Conservation (phyloP, 2,329 filamentous ascomycete genomes). For the Helminthosporium solani region DNA sequence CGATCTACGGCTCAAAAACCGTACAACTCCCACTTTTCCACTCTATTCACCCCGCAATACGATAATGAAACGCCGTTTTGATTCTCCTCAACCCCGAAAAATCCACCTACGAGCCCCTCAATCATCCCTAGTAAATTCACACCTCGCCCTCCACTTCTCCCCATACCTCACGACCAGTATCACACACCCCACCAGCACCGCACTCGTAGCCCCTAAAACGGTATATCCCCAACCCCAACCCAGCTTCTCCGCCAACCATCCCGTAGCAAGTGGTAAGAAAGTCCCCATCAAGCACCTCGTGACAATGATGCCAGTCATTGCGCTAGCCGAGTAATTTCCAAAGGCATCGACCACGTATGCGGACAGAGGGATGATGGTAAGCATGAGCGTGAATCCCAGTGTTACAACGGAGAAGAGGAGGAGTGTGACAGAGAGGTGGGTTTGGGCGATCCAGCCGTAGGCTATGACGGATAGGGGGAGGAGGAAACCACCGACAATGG, state of each 20-base stretch:
- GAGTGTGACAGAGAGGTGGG: slow-evolving; percentile 45
- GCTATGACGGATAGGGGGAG: slow-evolving; percentile 49
- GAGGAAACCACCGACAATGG: slow-evolving; percentile 49
- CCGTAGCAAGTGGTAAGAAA: slow-evolving; percentile 56
- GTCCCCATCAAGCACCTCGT: slow-evolving; percentile 58
- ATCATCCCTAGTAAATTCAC: slow-evolving; percentile 46
- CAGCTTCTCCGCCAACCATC: slow-evolving; percentile 49
- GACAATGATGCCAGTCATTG: slow-evolving; percentile 59
- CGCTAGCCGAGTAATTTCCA: slow-evolving; percentile 57
- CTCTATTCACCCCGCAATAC: too few species aligned
- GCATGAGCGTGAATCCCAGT: slow-evolving; percentile 49
- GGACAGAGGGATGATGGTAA: slow-evolving; percentile 54
- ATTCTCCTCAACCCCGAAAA: too few species aligned
- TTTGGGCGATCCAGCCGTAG: slow-evolving; percentile 56
- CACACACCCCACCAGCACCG: slow-evolving; percentile 54
- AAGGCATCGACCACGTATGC: slow-evolving; percentile 61
- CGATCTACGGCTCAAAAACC: too few species aligned
- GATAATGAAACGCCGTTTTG: too few species aligned
- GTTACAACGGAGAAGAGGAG: slow-evolving; percentile 49
- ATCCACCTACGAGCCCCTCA: neutral
- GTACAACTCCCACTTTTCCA: too few species aligned
- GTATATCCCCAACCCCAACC: slow-evolving; percentile 57
- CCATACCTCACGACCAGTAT: slow-evolving; percentile 55
- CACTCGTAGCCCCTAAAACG: slow-evolving; percentile 45
- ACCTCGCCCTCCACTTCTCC: slow-evolving; percentile 52